Conservation (phyloP, 1,284 basidiomycete genomes). For the Gomphus bonarii region DNA sequence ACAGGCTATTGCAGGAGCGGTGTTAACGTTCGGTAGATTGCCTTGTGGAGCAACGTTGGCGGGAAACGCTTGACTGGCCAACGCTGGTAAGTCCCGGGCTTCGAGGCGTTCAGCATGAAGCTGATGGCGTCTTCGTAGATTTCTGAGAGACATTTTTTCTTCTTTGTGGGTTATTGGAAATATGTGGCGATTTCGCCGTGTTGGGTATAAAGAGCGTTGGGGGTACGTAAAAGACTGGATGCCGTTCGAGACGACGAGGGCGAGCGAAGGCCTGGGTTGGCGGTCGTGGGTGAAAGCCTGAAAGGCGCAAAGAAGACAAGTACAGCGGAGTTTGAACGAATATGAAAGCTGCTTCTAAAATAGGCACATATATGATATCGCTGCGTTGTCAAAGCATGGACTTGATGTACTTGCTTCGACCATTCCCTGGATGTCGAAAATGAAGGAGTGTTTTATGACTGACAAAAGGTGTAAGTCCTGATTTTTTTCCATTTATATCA, state of each 20-base stretch:
- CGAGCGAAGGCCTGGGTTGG: neutral
- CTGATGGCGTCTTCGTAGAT: neutral
- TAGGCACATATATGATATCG: no score
- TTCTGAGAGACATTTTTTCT: neutral
- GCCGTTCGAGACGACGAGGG: neutral
- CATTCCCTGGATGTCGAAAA: no score
- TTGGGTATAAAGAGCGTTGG: slow-evolving; percentile 1
- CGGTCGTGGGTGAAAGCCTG: neutral
- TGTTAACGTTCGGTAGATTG: no score
- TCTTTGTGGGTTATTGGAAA: no score
- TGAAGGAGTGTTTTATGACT: no score
- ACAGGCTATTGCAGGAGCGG: no score
- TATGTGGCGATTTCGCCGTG: neutral
- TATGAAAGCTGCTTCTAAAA: no score
- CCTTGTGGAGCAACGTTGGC: neutral
- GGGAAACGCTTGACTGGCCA: neutral
- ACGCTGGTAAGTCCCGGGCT: neutral
- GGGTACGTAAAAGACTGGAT: slow-evolving; percentile 4
- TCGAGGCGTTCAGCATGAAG: slow-evolving; percentile 1
- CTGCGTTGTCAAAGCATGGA: no score
- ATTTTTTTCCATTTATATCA: no score
- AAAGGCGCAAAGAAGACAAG: neutral
- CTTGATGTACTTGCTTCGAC: no score
- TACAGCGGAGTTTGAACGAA: neutral
- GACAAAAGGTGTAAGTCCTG: no score